These are phyloP conservation scores for Silybum marianum DNA, from an alignment of 129 eudicot species.

Conservation along the genomic window DNA sequence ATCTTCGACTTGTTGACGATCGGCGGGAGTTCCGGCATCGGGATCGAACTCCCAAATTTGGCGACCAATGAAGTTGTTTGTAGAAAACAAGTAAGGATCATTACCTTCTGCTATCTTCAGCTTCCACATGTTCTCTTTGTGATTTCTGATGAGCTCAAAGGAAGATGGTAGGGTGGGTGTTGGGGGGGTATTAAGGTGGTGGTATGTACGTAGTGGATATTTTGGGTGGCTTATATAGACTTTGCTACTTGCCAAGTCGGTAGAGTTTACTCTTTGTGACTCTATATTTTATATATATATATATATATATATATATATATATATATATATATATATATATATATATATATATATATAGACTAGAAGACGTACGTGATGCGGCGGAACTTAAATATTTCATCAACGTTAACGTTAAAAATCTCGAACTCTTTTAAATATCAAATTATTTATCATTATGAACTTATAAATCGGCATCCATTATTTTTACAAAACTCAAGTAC, in stretches of 20 bases:
- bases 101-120: slow-evolving; percentile 70
- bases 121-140: slow-evolving; percentile 57
- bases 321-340: too few species aligned
- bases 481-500: too few species aligned
- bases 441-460: too few species aligned
- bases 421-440: too few species aligned
- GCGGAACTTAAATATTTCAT: too few species aligned
- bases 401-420: too few species aligned
- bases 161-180: not conserved
- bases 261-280: not conserved
- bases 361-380: too few species aligned
- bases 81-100: slow-evolving; percentile 66
- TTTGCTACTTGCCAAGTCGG: not conserved
- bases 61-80: slow-evolving; percentile 69
- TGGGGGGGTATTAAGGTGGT: not conserved
- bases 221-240: slow-evolving; percentile 15
- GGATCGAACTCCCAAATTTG: slow-evolving; percentile 82
- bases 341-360: too few species aligned
- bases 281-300: too few species aligned
- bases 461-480: too few species aligned
- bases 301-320: too few species aligned
- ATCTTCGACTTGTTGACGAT: slow-evolving; percentile 48
- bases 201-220: not conserved
- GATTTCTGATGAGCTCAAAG: not conserved
- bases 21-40: slow-evolving; percentile 50